Percentiles rank a stretch among this genome's conserved stretches.
Evolutionary conservation across 345 rosid species (phyloP).

Genomic region (Salix suchowensis): DNA sequence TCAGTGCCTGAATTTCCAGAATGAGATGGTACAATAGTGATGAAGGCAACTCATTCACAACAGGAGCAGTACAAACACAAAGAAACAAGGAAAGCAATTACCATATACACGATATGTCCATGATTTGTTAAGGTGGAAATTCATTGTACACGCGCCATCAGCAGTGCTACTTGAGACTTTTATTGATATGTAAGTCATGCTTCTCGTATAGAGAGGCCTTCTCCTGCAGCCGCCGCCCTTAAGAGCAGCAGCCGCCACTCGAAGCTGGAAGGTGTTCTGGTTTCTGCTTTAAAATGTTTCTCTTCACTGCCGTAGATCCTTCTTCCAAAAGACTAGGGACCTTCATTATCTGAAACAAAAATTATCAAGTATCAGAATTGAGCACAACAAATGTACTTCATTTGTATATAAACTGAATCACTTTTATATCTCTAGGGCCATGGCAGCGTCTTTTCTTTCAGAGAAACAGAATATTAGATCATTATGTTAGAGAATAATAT

Average conservation of each 20-base stretch:
- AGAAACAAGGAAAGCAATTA: conserved; percentile 5
- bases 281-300: conserved; percentile 67
- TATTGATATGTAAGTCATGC: background rate
- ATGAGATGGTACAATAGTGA: conserved; percentile 2
- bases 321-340: conserved; percentile 88
- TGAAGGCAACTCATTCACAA: conserved; percentile 5
- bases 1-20: background rate
- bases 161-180: background rate
- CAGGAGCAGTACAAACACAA: background rate
- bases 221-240: background rate
- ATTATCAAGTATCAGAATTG: background rate
- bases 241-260: conserved; percentile 49
- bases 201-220: background rate
- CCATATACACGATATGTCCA: conserved; percentile 19
- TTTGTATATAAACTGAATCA: too few species aligned
- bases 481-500: too few species aligned
- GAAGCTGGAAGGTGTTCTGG: conserved; percentile 43
- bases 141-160: conserved; percentile 8
- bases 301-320: conserved; percentile 70
- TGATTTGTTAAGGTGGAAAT: background rate
- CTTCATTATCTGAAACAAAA: conserved; percentile 71
- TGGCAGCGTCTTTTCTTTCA: background rate
- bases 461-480: background rate
- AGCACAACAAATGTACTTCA: background rate
- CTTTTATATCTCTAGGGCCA: background rate